Base-by-base conservation (phyloP, 306 rosid species). In the Vicia sativa region DNA sequence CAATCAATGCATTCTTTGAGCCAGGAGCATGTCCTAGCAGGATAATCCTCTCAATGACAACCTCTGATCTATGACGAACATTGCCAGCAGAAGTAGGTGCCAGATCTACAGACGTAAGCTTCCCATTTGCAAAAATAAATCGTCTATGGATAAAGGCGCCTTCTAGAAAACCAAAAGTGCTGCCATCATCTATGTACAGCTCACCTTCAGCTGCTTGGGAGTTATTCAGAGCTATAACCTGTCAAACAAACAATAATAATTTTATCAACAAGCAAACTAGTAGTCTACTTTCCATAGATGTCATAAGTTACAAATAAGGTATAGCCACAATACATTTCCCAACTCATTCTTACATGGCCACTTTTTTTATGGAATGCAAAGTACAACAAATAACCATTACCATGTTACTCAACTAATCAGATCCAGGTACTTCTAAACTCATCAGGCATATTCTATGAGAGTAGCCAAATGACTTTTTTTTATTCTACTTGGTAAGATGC, bases 191-290 rank as follows among this genome's bases (percentile, higher is more conserved):
- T 18, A 86, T 65, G 37, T 90, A 93, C 45, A 93, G 82, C 68
- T 90, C 99, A 42, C 99, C 99, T 75, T 93, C 99, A 4, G 99
- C 99, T 76, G 69, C 85, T 77, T 79, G 95, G 60, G 97, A 86
- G 60, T 90, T 93, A 80, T 93, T 93, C 59, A 93, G 87, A 68
- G 95, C 99, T 44, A 93, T 81, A 54, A 93, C 97, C 99, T 93
- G 75, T 61, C 63, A 80, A 48, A 63, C 4, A 75, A 23, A 75
- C 25, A 55, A 64, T 12, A 62, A 74, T 31, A 49, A 79, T 60
- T 57, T 62, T 31, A 71, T 67, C 57, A 68, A 53, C 53, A 76
- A 10, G 29, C 31, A 72, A 19, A 54, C 46, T 6, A 52, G 23
- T 39, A 76, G 25, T 65, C 50, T 61, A 42, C 38, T 74, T 16